These are phyloP conservation scores for Tolypocladium ovalisporum DNA, from an alignment of 2,329 filamentous ascomycete species.

Conservation along the genomic window DNA sequence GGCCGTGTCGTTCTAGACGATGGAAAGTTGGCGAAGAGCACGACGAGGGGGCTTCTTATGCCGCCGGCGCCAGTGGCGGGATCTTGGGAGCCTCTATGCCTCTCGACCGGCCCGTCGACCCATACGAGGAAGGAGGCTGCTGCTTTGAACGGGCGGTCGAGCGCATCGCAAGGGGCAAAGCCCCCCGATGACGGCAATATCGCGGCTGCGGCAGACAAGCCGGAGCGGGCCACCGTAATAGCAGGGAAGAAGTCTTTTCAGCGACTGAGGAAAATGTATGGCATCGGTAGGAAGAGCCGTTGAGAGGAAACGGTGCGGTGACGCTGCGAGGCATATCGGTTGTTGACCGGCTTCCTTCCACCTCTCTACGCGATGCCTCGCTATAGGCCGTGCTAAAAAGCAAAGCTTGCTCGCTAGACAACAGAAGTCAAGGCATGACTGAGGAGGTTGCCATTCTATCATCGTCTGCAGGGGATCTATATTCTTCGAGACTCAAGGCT, in stretches of 20 bases:
- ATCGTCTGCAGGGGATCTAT: neutral
- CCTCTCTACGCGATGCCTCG: neutral
- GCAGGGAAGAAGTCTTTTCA: neutral
- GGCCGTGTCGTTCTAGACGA: conserved; percentile 9
- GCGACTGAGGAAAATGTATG: neutral
- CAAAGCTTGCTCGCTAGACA: neutral
- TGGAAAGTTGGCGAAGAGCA: neutral
- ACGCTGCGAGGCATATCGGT: neutral
- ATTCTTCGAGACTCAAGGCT: neutral
- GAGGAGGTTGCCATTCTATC: neutral
- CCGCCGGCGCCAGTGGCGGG: conserved; percentile 13
- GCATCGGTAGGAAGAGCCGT: neutral
- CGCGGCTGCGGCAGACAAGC: neutral
- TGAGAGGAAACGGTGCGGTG: neutral
- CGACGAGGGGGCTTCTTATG: conserved; percentile 14
- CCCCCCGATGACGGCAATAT: neutral
- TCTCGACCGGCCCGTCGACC: neutral
- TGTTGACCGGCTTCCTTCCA: neutral
- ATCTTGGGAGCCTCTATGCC: neutral
- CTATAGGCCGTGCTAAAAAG: neutral
- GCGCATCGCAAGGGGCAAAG: neutral
- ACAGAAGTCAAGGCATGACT: too few relatives aligned
- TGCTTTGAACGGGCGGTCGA: neutral
- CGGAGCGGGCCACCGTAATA: neutral
- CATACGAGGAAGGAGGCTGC: neutral